Evolutionary conservation across 768 basidiomycete genomes (phyloP).

Genomic region (Mycena chlorophos): DNA sequence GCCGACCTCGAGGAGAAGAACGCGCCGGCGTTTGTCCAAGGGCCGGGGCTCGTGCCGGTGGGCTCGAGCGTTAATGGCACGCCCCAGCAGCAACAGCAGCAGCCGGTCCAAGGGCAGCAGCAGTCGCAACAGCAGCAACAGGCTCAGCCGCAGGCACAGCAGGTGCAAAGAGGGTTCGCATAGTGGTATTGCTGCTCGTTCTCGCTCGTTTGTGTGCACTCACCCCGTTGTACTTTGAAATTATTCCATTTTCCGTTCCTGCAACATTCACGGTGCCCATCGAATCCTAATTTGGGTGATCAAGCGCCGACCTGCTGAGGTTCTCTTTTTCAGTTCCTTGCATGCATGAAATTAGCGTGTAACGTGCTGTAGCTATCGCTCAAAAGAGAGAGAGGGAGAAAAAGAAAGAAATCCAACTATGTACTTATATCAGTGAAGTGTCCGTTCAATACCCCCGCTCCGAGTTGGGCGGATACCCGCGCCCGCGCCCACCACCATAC

Average conservation of each 20-base stretch:
- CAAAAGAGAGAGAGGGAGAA: constrained; percentile 16
- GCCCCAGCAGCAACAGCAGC: not conserved
- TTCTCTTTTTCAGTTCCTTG: no score
- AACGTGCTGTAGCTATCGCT: constrained; percentile 6
- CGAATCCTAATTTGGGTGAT: no score
- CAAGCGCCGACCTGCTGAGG: no score
- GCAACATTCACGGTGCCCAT: no score
- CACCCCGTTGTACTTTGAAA: not conserved
- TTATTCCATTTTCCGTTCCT: not conserved
- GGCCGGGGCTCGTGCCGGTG: constrained; percentile 45
- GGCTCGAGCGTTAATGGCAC: no score
- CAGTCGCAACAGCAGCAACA: constrained; percentile 7
- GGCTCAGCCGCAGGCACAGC: constrained; percentile 4
- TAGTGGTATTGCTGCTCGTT: not conserved
- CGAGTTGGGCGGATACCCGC: constrained; percentile 30
- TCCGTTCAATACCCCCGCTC: constrained; percentile 19
- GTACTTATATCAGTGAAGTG: constrained; percentile 15
- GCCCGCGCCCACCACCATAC: constrained; percentile 26
- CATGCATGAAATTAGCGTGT: no score
- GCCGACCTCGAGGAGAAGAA: constrained; percentile 75
- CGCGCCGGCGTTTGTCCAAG: constrained; percentile 57
- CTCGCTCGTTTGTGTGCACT: not conserved
- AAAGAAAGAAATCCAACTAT: constrained; percentile 18
- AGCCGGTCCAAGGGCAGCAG: constrained; percentile 1
- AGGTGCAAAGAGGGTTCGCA: constrained; percentile 18